phyloP scores from a whole-genome alignment of 1,139 yeast species.

The Saccharomycopsis hybrid region DNA sequence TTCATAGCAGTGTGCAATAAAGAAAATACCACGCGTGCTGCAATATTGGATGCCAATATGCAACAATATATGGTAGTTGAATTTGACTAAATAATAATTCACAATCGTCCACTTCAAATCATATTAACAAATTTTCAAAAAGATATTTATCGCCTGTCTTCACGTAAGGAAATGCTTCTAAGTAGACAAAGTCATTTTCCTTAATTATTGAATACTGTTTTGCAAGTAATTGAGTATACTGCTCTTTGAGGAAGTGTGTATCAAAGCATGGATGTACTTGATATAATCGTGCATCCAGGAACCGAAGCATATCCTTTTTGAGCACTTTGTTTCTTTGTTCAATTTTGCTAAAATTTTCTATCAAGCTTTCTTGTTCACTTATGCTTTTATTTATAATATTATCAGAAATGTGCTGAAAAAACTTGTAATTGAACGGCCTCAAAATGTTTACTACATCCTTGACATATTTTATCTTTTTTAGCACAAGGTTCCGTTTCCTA shows the following conservation, averaged over 20 bases:
- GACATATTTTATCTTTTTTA: slow-evolving; percentile 3
- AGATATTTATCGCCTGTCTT: too few species aligned
- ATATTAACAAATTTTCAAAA: too few species aligned
- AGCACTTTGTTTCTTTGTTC: not conserved
- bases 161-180: not conserved
- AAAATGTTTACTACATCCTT: slow-evolving; percentile 1
- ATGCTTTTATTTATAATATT: not conserved
- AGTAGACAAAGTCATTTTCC: not conserved
- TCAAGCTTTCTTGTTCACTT: not conserved
- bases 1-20: too few species aligned
- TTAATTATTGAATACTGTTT: slow-evolving; percentile 2
- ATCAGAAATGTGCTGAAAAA: not conserved
- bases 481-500: slow-evolving; percentile 13
- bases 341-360: not conserved
- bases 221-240: not conserved
- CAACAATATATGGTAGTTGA: too few species aligned
- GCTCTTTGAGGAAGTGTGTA: not conserved
- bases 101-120: too few species aligned
- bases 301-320: not conserved
- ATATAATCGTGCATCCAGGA: too few species aligned
- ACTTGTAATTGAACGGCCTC: slow-evolving; percentile 9
- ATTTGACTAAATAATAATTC: too few species aligned
- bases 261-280: too few species aligned
- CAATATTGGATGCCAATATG: too few species aligned
- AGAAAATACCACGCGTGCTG: too few species aligned